Percentiles rank a stretch among this genome's conserved stretches.
These are phyloP conservation scores for Linum lewisii DNA, from an alignment of 345 rosid species.

Conservation along the genomic window DNA sequence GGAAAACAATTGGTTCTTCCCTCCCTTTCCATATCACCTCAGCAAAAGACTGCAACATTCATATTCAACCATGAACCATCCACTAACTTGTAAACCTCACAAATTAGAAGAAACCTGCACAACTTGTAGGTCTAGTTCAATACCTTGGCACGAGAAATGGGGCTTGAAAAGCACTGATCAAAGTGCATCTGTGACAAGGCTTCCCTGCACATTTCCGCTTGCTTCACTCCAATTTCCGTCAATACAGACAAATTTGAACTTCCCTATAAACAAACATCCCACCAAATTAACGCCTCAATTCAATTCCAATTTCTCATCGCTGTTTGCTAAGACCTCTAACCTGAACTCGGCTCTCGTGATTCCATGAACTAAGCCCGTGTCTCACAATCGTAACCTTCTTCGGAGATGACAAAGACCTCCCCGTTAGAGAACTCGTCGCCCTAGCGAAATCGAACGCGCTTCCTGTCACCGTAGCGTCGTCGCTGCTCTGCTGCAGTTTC, in stretches of 20 bases:
- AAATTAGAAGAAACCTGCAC: neutral
- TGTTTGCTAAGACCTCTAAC: conserved; percentile 17
- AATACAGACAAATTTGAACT: conserved; percentile 54
- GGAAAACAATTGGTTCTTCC: conserved; percentile 47
- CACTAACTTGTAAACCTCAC: neutral
- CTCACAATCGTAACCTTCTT: conserved; percentile 56
- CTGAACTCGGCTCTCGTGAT: conserved; percentile 55
- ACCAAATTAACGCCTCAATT: neutral
- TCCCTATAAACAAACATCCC: conserved; percentile 26
- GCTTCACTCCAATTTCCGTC: conserved; percentile 49
- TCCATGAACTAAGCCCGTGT: conserved; percentile 75
- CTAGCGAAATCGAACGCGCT: conserved; percentile 47
- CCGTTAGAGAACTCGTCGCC: conserved; percentile 40
- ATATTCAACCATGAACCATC: conserved; percentile 4
- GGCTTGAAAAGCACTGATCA: conserved; percentile 50
- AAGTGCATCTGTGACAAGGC: conserved; percentile 37
- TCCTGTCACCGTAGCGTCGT: conserved; percentile 33
- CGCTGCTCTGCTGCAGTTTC: conserved; percentile 11
- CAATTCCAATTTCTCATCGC: neutral
- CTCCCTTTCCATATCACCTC: conserved; percentile 52
- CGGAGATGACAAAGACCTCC: conserved; percentile 21
- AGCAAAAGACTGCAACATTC: conserved; percentile 37
- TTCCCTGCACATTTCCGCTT: conserved; percentile 44
- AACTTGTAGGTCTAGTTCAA: neutral
- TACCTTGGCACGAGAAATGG: conserved; percentile 63